Conservation (phyloP, 805 yeast species). For the Yamadazyma insecticola region DNA sequence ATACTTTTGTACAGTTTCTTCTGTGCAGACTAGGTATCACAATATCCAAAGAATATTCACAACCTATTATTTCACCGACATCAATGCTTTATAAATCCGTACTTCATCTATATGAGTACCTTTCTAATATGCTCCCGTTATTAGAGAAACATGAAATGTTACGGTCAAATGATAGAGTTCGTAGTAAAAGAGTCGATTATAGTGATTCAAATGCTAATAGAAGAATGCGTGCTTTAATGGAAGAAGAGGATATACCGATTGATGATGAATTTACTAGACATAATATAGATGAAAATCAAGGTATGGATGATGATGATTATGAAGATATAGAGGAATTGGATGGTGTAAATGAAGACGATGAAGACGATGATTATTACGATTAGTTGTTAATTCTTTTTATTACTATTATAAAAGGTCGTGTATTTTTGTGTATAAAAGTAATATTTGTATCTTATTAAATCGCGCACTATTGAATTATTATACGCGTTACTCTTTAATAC, state of each 20-base stretch:
- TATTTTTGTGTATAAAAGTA: background rate
- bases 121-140: conserved; percentile 23
- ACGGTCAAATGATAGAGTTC: background rate
- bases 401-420: background rate
- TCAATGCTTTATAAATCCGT: conserved; percentile 24
- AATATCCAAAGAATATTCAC: too few relatives aligned
- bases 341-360: conserved; percentile 11
- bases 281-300: conserved; percentile 6
- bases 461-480: too few relatives aligned
- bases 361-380: conserved; percentile 18
- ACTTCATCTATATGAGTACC: conserved; percentile 23
- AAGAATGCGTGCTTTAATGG: background rate
- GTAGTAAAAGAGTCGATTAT: background rate
- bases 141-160: conserved; percentile 21
- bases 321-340: conserved; percentile 17
- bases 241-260: conserved; percentile 16
- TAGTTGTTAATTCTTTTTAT: too few relatives aligned
- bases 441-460: too few relatives aligned
- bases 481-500: too few relatives aligned
- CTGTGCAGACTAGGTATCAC: conserved; percentile 16
- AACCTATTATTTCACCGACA: conserved; percentile 10
- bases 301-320: conserved; percentile 10
- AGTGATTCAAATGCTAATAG: background rate
- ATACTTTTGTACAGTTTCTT: conserved; percentile 21
- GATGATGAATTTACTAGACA: conserved; percentile 15